Evolutionary conservation across 2,329 filamentous ascomycete species (phyloP).

Genomic region (Verticillium klebahnii): DNA sequence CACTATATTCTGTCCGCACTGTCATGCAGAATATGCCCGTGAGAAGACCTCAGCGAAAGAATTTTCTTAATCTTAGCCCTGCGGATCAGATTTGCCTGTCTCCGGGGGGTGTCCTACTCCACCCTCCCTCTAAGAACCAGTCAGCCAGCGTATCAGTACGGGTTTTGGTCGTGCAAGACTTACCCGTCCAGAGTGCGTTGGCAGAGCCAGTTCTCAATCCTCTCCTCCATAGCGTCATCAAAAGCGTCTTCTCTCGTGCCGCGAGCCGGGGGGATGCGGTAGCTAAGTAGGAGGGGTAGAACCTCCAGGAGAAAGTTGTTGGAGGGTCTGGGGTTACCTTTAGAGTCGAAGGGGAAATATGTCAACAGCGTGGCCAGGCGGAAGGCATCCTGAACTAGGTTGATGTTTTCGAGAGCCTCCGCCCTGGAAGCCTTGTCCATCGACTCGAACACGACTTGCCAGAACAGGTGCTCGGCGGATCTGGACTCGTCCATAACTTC

Average conservation of each 20-base stretch:
- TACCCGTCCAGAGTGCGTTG: neutral
- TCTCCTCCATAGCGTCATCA: neutral
- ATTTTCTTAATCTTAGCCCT: neutral
- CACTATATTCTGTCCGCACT: too few relatives aligned
- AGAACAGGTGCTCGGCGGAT: neutral
- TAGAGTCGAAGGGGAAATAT: neutral
- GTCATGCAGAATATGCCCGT: too few relatives aligned
- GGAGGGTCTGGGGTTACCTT: neutral
- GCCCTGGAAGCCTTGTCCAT: neutral
- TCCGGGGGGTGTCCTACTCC: neutral
- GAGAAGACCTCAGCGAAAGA: too few relatives aligned
- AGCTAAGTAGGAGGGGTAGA: slow-evolving; percentile 1
- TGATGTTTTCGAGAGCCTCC: neutral
- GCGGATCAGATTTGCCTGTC: neutral
- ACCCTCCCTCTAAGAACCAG: neutral
- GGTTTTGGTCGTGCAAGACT: neutral
- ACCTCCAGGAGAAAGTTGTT: neutral
- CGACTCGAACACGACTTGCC: neutral
- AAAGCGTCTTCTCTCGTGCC: neutral
- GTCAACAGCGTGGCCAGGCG: neutral
- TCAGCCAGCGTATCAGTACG: neutral
- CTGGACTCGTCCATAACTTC: neutral
- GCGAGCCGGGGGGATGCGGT: neutral
- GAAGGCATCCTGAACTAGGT: neutral
- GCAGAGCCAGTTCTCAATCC: neutral